Conservation (phyloP, 805 yeast species). For the Barnettozyma botsteinii region DNA sequence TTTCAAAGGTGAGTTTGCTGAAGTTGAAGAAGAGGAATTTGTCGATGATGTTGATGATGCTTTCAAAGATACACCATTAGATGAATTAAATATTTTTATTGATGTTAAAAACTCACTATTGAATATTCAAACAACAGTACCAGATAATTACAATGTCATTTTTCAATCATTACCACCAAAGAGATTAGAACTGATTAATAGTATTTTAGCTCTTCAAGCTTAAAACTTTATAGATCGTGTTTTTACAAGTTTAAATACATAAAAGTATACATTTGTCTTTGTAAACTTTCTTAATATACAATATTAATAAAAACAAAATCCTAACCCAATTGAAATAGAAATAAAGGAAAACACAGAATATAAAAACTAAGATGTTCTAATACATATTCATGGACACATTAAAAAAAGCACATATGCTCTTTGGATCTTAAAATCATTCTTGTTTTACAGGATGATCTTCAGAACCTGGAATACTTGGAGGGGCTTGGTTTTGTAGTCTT, state of each 20-base stretch:
- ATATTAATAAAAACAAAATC: not conserved
- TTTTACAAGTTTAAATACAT: not conserved
- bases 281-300: not conserved
- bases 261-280: not conserved
- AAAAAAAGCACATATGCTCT: not conserved
- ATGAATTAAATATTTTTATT: constrained; percentile 61
- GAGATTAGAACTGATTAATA: constrained; percentile 10
- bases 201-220: not conserved
- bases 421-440: constrained; percentile 1
- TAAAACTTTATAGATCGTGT: too few species aligned
- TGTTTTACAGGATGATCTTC: constrained; percentile 8
- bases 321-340: not conserved
- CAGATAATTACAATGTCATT: constrained; percentile 37
- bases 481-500: constrained; percentile 40
- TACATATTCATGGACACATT: not conserved
- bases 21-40: constrained; percentile 46
- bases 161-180: constrained; percentile 27
- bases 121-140: constrained; percentile 40
- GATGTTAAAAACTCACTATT: constrained; percentile 54
- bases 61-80: constrained; percentile 73
- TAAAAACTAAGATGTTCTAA: not conserved
- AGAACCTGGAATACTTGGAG: not conserved
- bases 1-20: constrained; percentile 35
- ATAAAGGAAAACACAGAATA: not conserved
- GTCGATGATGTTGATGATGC: constrained; percentile 63